These are phyloP conservation scores for Odontarrhena argentea DNA, from an alignment of 345 rosid genomes.

Conservation along the genomic window DNA sequence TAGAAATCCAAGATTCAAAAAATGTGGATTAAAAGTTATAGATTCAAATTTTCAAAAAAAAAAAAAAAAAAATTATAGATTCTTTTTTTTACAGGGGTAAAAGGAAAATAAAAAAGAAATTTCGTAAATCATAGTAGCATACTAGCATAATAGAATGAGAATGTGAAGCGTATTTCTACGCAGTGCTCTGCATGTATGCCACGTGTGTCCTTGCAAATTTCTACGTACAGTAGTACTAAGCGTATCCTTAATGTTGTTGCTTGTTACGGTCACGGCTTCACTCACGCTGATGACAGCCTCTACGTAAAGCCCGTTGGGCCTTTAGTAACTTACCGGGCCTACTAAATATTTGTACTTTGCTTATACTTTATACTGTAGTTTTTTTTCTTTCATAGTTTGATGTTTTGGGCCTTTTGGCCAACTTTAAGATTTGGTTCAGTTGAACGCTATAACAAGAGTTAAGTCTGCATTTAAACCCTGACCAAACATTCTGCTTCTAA, in stretches of 20 bases:
- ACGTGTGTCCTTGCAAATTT: constrained; percentile 7
- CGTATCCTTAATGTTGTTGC: not conserved
- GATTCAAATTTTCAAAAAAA: not conserved
- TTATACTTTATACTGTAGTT: no score
- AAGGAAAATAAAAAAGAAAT: not conserved
- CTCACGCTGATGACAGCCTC: constrained; percentile 11
- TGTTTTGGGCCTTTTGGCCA: no score
- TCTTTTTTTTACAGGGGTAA: not conserved
- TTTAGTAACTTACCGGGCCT: no score
- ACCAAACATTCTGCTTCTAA: not conserved
- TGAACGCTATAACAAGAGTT: not conserved
- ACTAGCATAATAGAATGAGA: not conserved
- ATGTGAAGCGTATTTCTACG: no score
- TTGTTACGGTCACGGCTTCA: not conserved
- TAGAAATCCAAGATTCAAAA: no score
- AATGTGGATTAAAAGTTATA: not conserved
- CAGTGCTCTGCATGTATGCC: constrained; percentile 6
- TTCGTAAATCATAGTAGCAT: not conserved
- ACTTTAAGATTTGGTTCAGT: no score
- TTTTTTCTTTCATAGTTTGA: no score
- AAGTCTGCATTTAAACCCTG: not conserved
- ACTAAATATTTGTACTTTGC: no score
- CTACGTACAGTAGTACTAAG: no score
- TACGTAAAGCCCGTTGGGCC: not conserved
- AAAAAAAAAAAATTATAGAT: not conserved